Conservation (phyloP, 768 basidiomycete genomes). For the Tricholoma flavovirens region DNA sequence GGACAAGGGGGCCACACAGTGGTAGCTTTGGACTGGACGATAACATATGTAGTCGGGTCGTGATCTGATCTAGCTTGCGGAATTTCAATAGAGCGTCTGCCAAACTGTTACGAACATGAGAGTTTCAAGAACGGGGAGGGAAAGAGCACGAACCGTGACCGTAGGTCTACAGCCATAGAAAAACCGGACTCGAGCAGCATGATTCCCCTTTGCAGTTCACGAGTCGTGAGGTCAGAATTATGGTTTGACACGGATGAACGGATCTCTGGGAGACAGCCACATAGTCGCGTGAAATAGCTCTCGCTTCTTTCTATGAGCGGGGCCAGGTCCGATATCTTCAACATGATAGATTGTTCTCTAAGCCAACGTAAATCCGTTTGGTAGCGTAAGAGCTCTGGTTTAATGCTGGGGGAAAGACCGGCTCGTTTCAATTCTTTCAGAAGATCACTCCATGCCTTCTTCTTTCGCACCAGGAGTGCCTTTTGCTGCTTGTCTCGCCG, state of each 20-base stretch:
- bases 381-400: conserved; percentile 58
- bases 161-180: conserved; percentile 53
- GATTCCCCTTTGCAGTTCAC: conserved; percentile 77
- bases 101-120: conserved; percentile 22
- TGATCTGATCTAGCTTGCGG: conserved; percentile 17
- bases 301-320: conserved; percentile 42
- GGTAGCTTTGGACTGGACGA: conserved; percentile 9
- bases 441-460: conserved; percentile 87
- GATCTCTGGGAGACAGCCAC: conserved; percentile 59
- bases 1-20: conserved; percentile 6
- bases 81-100: conserved; percentile 19
- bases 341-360: conserved; percentile 50
- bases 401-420: conserved; percentile 69
- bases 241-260: conserved; percentile 60
- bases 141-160: conserved; percentile 51
- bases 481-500: conserved; percentile 62
- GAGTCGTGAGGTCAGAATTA: conserved; percentile 78
- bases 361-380: conserved; percentile 58
- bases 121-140: background rate
- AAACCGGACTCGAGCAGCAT: conserved; percentile 78
- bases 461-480: conserved; percentile 72
- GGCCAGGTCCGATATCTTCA: conserved; percentile 15
- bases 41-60: conserved; percentile 23
- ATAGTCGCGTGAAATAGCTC: conserved; percentile 58
- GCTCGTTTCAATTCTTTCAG: conserved; percentile 80